A percentile compares a stretch with the other conserved stretches of the same genome.
Evolutionary conservation across 106 monocot species (phyloP).

Genomic region (Vanilla planifolia): DNA sequence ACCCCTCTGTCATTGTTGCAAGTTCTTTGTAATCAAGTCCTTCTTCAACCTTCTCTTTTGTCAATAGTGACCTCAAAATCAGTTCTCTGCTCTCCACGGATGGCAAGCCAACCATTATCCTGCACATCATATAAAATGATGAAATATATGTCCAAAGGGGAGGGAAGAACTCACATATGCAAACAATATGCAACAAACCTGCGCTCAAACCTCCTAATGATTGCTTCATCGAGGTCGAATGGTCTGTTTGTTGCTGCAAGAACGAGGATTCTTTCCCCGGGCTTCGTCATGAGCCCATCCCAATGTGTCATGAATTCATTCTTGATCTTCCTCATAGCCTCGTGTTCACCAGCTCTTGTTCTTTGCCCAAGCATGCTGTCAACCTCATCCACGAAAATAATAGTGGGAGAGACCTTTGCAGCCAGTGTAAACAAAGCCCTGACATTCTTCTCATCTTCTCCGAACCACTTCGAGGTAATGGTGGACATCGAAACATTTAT

Average conservation of each 20-base stretch:
- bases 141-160: background rate
- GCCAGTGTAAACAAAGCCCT: slow-evolving; percentile 82
- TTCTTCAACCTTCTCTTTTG: slow-evolving; percentile 70
- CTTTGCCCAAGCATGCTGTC: slow-evolving; percentile 92
- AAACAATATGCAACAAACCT: slow-evolving; percentile 31
- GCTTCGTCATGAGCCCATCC: slow-evolving; percentile 77
- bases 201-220: slow-evolving; percentile 84
- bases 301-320: slow-evolving; percentile 94
- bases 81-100: slow-evolving; percentile 54
- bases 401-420: slow-evolving; percentile 83
- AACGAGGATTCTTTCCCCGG: slow-evolving; percentile 75
- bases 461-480: slow-evolving; percentile 97
- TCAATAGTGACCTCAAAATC: slow-evolving; percentile 60
- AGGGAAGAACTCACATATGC: background rate
- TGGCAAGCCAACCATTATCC: slow-evolving; percentile 87
- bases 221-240: slow-evolving; percentile 92
- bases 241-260: slow-evolving; percentile 89
- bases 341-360: slow-evolving; percentile 74
- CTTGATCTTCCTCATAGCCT: slow-evolving; percentile 86
- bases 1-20: slow-evolving; percentile 78
- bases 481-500: slow-evolving; percentile 91
- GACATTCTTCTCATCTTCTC: slow-evolving; percentile 90
- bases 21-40: slow-evolving; percentile 71
- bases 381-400: slow-evolving; percentile 88
- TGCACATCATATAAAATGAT: slow-evolving; percentile 17